Conservation (phyloP, 345 rosid genomes). For the Eutrema yunnanense region DNA sequence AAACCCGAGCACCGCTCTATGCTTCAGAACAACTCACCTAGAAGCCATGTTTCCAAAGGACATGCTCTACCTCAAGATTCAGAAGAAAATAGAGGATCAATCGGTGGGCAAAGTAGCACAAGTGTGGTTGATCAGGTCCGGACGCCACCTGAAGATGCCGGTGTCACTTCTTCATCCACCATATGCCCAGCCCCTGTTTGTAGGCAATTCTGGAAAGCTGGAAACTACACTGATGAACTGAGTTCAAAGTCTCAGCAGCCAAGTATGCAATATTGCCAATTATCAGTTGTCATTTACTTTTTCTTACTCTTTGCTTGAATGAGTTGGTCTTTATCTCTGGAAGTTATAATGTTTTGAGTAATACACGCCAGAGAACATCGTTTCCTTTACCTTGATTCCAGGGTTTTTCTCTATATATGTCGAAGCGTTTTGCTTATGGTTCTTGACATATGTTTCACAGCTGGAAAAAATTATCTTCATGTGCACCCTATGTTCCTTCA, state of each 20-base stretch:
- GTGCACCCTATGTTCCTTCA: conserved; percentile 98
- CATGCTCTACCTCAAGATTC: conserved; percentile 35
- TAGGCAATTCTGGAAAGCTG: conserved; percentile 97
- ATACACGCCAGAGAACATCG: neutral
- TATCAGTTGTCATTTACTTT: neutral
- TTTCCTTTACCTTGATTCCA: neutral
- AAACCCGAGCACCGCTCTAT: conserved; percentile 41
- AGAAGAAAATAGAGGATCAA: conserved; percentile 53
- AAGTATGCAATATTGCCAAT: conserved; percentile 29
- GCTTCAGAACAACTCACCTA: too few species aligned
- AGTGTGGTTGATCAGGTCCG: conserved; percentile 64
- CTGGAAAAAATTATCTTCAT: conserved; percentile 71
- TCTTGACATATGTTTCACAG: conserved; percentile 29
- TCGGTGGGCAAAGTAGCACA: conserved; percentile 49
- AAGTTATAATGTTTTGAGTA: neutral
- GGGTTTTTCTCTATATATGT: neutral
- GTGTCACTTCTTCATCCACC: conserved; percentile 52
- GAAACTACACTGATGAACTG: conserved; percentile 46
- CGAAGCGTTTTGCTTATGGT: neutral
- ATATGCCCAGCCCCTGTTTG: conserved; percentile 64
- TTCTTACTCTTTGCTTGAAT: conserved; percentile 4
- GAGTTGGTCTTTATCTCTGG: neutral
- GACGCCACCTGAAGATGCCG: conserved; percentile 60
- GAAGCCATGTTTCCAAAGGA: conserved; percentile 16
- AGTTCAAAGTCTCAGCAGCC: conserved; percentile 47